Evolutionary conservation across 2,329 filamentous ascomycete species (phyloP).

Genomic region (Lecanoromycetidae sp.): DNA sequence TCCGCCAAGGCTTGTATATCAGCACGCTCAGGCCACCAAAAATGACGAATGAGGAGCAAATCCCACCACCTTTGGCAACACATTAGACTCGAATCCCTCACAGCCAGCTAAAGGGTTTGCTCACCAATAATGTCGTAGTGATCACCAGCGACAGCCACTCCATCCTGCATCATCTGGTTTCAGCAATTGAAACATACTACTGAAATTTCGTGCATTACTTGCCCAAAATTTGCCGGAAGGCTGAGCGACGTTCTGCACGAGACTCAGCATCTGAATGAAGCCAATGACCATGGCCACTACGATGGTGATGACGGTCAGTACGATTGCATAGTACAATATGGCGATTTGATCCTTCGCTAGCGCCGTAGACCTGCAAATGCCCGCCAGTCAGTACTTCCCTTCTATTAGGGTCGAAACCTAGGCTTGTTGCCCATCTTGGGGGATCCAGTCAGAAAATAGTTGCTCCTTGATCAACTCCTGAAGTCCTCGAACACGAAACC

Average conservation of each 20-base stretch:
- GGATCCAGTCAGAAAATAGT: no score
- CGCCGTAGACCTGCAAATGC: slow-evolving; percentile 55
- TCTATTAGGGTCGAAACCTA: no score
- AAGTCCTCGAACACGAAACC: no score
- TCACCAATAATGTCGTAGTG: slow-evolving; percentile 70
- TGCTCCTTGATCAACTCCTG: no score
- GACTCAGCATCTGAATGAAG: slow-evolving; percentile 66
- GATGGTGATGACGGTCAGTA: slow-evolving; percentile 73
- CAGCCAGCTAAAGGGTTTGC: background rate
- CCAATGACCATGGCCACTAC: slow-evolving; percentile 77
- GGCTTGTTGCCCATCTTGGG: no score
- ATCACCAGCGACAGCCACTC: slow-evolving; percentile 62
- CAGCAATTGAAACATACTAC: background rate
- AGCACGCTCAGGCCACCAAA: slow-evolving; percentile 63
- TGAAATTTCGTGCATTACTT: background rate
- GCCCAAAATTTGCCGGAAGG: slow-evolving; percentile 69
- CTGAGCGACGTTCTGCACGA: slow-evolving; percentile 56
- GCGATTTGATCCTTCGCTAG: slow-evolving; percentile 74
- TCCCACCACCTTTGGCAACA: slow-evolving; percentile 43
- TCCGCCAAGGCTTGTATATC: slow-evolving; percentile 68
- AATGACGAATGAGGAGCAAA: slow-evolving; percentile 73
- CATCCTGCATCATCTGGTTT: slow-evolving; percentile 37
- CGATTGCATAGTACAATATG: slow-evolving; percentile 85
- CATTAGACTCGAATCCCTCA: slow-evolving; percentile 1
- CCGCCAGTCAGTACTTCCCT: no score